phyloP scores from a whole-genome alignment of 148 eudicot genomes.

The Chenopodium quinoa region DNA sequence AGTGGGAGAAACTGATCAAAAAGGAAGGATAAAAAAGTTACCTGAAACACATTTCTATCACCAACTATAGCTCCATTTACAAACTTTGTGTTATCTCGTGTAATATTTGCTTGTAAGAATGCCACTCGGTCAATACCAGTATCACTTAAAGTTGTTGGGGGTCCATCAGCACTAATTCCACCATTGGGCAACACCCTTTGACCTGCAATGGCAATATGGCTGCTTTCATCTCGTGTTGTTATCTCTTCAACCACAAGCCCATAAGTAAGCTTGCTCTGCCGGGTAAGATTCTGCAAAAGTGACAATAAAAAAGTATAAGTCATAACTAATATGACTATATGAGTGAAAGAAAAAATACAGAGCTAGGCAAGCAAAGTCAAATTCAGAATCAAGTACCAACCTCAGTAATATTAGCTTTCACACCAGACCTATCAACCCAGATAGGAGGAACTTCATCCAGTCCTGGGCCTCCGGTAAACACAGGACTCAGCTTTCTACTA shows the following conservation, averaged over 20 bases:
- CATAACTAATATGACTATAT: background rate
- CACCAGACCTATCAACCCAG: conserved; percentile 90
- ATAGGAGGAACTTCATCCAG: conserved; percentile 95
- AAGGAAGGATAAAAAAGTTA: conserved; percentile 26
- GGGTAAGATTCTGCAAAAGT: conserved; percentile 67
- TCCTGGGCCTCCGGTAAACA: conserved; percentile 97
- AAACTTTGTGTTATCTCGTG: conserved; percentile 91
- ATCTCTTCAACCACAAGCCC: conserved; percentile 97
- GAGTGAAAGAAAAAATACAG: background rate
- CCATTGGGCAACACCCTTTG: conserved; percentile 93
- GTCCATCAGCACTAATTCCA: conserved; percentile 94
- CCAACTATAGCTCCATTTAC: conserved; percentile 96
- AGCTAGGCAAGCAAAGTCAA: conserved; percentile 6
- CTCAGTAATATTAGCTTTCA: conserved; percentile 90
- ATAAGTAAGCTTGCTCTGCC: conserved; percentile 93
- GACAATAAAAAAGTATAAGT: background rate
- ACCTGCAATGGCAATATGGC: conserved; percentile 71
- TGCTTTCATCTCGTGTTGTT: conserved; percentile 84
- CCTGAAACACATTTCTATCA: conserved; percentile 96
- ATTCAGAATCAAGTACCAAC: conserved; percentile 28
- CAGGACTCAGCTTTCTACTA: conserved; percentile 91
- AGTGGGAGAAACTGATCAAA: background rate
- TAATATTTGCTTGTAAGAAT: conserved; percentile 88
- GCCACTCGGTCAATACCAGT: conserved; percentile 92
- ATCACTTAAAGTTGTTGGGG: conserved; percentile 96